These are phyloP conservation scores for Discostella stelligera DNA, from an alignment of 352 stramenopile genomes.

Conservation along the genomic window DNA sequence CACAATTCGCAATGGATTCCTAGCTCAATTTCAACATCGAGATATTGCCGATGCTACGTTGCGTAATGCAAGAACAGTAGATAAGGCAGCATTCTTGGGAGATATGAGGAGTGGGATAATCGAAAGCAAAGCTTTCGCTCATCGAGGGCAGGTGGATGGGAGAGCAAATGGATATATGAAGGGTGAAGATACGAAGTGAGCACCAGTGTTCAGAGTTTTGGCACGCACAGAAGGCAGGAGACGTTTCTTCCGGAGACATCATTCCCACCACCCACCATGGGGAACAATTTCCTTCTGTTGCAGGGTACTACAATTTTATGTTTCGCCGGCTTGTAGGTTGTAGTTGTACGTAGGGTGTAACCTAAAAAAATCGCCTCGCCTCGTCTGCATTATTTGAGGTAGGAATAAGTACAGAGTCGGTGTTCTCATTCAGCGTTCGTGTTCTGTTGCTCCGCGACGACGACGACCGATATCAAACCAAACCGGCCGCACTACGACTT, in stretches of 20 bases:
- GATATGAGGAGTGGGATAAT: conserved; percentile 76
- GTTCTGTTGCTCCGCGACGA: too few relatives aligned
- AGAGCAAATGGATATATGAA: conserved; percentile 55
- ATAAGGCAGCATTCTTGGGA: conserved; percentile 79
- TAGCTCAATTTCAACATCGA: conserved; percentile 37
- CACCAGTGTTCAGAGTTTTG: neutral
- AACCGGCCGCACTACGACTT: too few relatives aligned
- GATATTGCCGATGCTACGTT: conserved; percentile 55
- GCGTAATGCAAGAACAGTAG: conserved; percentile 75
- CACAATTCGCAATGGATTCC: conserved; percentile 52
- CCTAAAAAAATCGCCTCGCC: too few relatives aligned
- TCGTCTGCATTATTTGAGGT: too few relatives aligned
- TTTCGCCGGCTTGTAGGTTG: too few relatives aligned
- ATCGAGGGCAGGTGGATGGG: conserved; percentile 72
- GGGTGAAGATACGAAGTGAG: conserved; percentile 30
- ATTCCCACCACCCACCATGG: too few relatives aligned
- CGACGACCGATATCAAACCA: too few relatives aligned
- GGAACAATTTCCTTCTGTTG: too few relatives aligned
- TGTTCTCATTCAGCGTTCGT: neutral
- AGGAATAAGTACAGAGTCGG: conserved; percentile 13
- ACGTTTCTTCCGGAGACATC: too few relatives aligned
- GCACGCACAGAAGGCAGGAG: too few relatives aligned
- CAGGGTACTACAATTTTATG: too few relatives aligned
- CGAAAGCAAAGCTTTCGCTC: conserved; percentile 75
- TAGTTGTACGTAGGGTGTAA: too few relatives aligned